These are phyloP conservation scores for Boletus nobilissimus DNA, from an alignment of 1,284 basidiomycete genomes.

Conservation along the genomic window DNA sequence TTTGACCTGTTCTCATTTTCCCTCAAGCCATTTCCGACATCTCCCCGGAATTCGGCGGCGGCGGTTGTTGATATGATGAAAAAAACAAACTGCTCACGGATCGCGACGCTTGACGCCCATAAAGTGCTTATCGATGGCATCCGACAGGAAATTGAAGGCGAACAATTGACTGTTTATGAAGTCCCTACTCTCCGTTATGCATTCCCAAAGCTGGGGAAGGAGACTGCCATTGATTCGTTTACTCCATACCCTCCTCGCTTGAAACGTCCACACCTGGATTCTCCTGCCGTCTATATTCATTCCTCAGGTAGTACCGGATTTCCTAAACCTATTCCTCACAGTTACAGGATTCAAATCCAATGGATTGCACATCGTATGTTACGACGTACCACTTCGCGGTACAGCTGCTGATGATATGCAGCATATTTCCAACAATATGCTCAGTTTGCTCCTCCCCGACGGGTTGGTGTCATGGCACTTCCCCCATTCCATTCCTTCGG, in stretches of 20 bases:
- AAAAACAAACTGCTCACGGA: slow-evolving; percentile 43
- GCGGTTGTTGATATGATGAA: slow-evolving; percentile 47
- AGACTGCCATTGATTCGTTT: slow-evolving; percentile 42
- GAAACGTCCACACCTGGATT: slow-evolving; percentile 33
- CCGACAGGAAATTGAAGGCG: slow-evolving; percentile 14
- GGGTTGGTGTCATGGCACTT: slow-evolving; percentile 39
- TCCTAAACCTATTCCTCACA: slow-evolving; percentile 48
- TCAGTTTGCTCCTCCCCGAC: slow-evolving; percentile 25
- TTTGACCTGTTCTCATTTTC: background rate
- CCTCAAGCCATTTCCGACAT: slow-evolving; percentile 50
- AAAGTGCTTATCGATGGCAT: slow-evolving; percentile 42
- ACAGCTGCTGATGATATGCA: slow-evolving; percentile 7
- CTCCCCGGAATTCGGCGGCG: slow-evolving; percentile 46
- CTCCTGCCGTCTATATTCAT: slow-evolving; percentile 47
- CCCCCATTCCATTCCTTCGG: slow-evolving; percentile 43
- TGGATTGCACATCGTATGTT: slow-evolving; percentile 40
- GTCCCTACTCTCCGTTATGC: slow-evolving; percentile 43
- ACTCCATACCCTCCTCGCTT: slow-evolving; percentile 37
- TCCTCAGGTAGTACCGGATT: slow-evolving; percentile 54
- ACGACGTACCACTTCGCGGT: background rate
- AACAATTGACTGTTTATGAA: slow-evolving; percentile 36
- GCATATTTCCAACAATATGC: slow-evolving; percentile 1
- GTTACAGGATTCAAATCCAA: slow-evolving; percentile 38
- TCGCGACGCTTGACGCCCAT: slow-evolving; percentile 47
- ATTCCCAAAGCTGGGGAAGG: slow-evolving; percentile 49